Conservation (phyloP, 1,139 yeast species). For the Hyphopichia wangnamkhiaoensis region DNA sequence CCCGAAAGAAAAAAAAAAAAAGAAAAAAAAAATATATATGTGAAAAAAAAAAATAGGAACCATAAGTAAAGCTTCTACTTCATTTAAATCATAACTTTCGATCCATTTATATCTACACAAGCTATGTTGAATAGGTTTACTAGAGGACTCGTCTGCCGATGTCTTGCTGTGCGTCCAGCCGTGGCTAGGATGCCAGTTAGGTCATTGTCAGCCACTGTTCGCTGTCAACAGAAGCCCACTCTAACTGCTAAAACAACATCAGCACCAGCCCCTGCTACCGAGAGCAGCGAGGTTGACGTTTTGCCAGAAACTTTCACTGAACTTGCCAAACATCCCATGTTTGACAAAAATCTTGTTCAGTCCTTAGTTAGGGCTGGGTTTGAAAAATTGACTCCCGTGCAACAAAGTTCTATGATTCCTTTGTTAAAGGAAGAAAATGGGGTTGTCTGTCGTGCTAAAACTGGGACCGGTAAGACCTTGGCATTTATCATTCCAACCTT, state of each 20-base stretch:
- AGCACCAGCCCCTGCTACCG: not conserved
- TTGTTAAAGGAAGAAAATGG: constrained; percentile 59
- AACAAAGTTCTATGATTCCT: constrained; percentile 70
- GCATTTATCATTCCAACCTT: constrained; percentile 84
- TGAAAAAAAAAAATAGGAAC: no score
- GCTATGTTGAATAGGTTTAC: no score
- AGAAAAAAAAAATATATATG: no score
- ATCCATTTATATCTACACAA: no score
- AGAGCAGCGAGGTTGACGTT: not conserved
- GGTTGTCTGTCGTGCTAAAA: constrained; percentile 84
- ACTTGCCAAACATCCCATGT: not conserved
- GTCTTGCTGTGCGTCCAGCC: no score
- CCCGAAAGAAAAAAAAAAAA: no score
- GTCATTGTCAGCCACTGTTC: no score
- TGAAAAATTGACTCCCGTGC: constrained; percentile 71
- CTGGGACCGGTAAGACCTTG: constrained; percentile 94
- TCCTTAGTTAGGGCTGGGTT: constrained; percentile 47
- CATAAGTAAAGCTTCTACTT: no score
- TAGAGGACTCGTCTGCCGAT: no score
- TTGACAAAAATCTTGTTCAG: constrained; percentile 16
- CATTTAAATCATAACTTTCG: no score
- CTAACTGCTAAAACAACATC: not conserved
- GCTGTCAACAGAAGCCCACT: no score
- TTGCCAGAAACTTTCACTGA: not conserved
- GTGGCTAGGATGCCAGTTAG: no score